Conservation (phyloP, 768 basidiomycete species). For the Tylopilus subfusipes region DNA sequence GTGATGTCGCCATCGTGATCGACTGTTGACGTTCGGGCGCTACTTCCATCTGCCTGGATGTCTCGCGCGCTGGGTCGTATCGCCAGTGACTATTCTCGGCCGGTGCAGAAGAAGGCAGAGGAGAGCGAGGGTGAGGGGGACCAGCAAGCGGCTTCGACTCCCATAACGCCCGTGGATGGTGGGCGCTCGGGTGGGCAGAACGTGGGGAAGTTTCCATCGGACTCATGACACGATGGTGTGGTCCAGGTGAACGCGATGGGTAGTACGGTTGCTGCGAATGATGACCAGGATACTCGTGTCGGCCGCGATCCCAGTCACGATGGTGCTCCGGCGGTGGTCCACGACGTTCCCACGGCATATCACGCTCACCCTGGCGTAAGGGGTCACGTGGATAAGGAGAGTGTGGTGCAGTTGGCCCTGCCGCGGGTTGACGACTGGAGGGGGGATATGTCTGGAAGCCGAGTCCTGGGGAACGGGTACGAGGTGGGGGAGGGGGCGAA, state of each 20-base stretch:
- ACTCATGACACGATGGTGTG: constrained; percentile 41
- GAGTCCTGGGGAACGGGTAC: constrained; percentile 49
- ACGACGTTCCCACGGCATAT: constrained; percentile 60
- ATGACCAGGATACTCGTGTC: constrained; percentile 35
- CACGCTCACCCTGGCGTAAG: constrained; percentile 45
- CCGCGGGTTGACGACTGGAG: constrained; percentile 45
- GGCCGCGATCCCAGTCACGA: constrained; percentile 53
- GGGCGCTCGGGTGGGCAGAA: constrained; percentile 40
- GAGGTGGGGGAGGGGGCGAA: constrained; percentile 53
- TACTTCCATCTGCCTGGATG: constrained; percentile 30
- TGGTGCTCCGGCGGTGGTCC: constrained; percentile 41
- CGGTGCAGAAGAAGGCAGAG: constrained; percentile 35
- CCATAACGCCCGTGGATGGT: constrained; percentile 48
- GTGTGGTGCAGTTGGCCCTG: constrained; percentile 52
- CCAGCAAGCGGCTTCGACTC: constrained; percentile 50
- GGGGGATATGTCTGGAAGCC: constrained; percentile 48
- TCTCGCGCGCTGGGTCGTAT: constrained; percentile 59
- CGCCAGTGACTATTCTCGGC: constrained; percentile 47
- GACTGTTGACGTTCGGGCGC: constrained; percentile 30
- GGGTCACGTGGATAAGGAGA: constrained; percentile 58
- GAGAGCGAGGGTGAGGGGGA: constrained; percentile 29
- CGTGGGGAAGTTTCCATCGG: constrained; percentile 65
- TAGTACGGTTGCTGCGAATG: constrained; percentile 33
- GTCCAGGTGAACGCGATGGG: constrained; percentile 34
- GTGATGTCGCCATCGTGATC: constrained; percentile 44